Conservation (phyloP, 192 early-diverging fungal genomes). For the Linnemannia exigua region DNA sequence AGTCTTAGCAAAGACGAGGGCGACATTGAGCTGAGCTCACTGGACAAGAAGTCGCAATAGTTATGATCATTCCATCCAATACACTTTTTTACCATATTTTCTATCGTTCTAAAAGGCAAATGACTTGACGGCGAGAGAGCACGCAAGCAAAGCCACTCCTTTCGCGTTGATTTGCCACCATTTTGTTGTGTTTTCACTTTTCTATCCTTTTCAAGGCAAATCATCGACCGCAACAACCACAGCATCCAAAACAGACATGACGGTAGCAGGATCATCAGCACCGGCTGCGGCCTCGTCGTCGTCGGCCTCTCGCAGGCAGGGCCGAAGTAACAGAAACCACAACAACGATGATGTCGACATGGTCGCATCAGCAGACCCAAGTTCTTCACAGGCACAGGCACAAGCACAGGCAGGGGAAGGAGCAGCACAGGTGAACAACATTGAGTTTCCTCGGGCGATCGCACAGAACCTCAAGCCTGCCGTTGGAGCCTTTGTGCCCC, state of each 20-base stretch:
- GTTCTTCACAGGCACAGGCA: constrained; percentile 9
- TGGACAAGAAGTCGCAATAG: constrained; percentile 56
- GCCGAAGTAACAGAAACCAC: background rate
- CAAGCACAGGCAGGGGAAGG: background rate
- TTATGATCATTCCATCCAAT: background rate
- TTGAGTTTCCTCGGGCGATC: constrained; percentile 21
- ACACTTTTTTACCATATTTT: no score
- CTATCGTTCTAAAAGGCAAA: no score
- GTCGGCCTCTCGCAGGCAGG: background rate
- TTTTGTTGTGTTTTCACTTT: background rate
- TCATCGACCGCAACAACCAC: background rate
- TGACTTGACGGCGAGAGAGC: background rate
- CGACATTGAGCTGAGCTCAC: constrained; percentile 51
- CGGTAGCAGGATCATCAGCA: constrained; percentile 26
- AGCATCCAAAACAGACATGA: constrained; percentile 4
- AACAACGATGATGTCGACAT: background rate
- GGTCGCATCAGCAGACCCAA: background rate
- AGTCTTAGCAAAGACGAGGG: constrained; percentile 31
- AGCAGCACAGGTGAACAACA: background rate
- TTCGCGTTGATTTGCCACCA: constrained; percentile 29
- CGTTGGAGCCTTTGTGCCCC: constrained; percentile 15
- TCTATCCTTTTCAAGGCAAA: background rate
- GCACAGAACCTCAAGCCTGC: constrained; percentile 23
- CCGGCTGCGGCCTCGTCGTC: background rate
- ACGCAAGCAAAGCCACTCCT: constrained; percentile 1